Evolutionary conservation across 306 rosid genomes (phyloP), one percentile per base, ranked within the genome.

Genomic region (Cyamopsis tetragonoloba): DNA sequence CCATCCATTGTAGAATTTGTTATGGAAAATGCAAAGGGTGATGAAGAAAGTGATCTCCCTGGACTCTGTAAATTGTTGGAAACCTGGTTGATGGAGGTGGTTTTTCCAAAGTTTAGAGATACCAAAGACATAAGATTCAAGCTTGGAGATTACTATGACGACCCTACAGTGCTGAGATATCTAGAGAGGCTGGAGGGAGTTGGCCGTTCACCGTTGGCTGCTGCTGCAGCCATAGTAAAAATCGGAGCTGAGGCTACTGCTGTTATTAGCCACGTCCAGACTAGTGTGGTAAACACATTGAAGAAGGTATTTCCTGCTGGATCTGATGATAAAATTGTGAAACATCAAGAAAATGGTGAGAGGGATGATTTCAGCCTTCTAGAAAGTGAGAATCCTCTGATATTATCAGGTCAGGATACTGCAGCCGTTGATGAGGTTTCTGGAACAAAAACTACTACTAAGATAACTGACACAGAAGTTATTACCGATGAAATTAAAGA

Each of bases 191-290:
- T 86, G 63, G 96, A 83, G 74, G 82, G 95, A 48, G 87, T 74
- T 77, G 89, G 85, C 34, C 88, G 83, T 74, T 90, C 97, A 44
- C 99, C 99, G 22, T 72, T 93, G 76, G 99, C 97, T 77, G 99
- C 99, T 7, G 96, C 99, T 24, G 97, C 99, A 67, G 97, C 99
- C 59, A 90, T 93, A 72, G 96, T 76, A 27, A 88, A 84, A 82
- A 90, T 93, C 3, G 95, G 99, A 35, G 91, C 99, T 26, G 99
- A 86, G 83, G 99, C 97, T 76, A 80, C 95, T 43, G 97, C 97
- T 68, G 97, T 86, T 72, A 87, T 93, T 72, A 93, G 81, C 73
- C 91, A 88, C 62, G 95, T 93, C 70, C 91, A 79, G 87, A 82
- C 77, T 70, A 90, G 90, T 68, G 97, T 89, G 60, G 66, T 93